phyloP scores from a whole-genome alignment of 768 basidiomycete genomes.

The Amanita muscaria region DNA sequence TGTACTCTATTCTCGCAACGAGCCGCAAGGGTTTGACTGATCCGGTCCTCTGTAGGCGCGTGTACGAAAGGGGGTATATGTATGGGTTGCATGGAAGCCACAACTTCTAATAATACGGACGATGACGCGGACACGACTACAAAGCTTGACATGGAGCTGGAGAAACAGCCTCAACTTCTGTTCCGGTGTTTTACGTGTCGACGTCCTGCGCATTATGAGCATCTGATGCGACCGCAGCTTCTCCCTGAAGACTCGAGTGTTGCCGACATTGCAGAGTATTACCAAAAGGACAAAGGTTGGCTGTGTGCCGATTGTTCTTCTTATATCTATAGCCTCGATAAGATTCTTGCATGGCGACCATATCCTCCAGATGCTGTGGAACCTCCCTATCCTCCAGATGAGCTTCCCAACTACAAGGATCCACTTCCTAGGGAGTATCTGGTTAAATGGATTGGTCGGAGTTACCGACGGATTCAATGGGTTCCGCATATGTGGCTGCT shows the following conservation, averaged over 20 bases:
- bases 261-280: constrained; percentile 47
- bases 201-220: constrained; percentile 73
- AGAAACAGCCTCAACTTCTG: constrained; percentile 35
- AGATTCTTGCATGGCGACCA: constrained; percentile 89
- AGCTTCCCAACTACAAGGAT: constrained; percentile 44
- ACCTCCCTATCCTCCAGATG: constrained; percentile 28
- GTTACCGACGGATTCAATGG: constrained; percentile 79
- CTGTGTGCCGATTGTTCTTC: constrained; percentile 73
- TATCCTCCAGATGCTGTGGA: constrained; percentile 61
- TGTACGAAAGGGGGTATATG: constrained; percentile 75
- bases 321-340: constrained; percentile 62
- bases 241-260: constrained; percentile 24
- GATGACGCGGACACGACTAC: constrained; percentile 5
- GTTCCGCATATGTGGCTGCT: constrained; percentile 90
- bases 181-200: constrained; percentile 84
- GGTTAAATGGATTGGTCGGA: constrained; percentile 78
- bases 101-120: constrained; percentile 29
- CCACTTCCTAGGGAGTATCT: constrained; percentile 84
- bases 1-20: neutral
- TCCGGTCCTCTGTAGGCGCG: constrained; percentile 23
- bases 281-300: constrained; percentile 50
- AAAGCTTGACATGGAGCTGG: constrained; percentile 26
- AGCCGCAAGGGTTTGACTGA: neutral
- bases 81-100: constrained; percentile 61
- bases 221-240: constrained; percentile 45